A percentile compares a stretch with the other conserved stretches of the same genome.
Conservation (phyloP, 2,329 filamentous ascomycete genomes). For the Sodiomyces alkalinus region DNA sequence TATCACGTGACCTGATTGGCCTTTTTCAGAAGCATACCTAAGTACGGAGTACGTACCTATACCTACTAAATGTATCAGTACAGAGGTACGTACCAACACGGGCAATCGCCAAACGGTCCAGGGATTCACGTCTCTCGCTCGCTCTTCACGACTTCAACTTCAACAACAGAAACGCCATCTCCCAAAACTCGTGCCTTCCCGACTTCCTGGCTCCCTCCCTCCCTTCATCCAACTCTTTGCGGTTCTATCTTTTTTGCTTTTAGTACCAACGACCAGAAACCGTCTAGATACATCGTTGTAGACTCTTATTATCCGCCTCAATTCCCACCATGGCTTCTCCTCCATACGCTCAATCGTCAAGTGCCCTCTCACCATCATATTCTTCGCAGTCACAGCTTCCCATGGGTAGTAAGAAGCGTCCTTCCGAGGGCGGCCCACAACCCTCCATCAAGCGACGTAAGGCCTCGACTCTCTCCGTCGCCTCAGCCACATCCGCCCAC, state of each 20-base stretch:
- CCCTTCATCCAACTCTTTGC: background rate
- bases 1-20: too few species aligned
- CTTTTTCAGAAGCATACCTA: too few species aligned
- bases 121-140: too few species aligned
- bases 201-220: too few species aligned
- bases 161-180: background rate
- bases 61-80: too few species aligned
- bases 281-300: too few species aligned
- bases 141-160: background rate
- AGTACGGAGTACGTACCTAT: too few species aligned
- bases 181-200: background rate
- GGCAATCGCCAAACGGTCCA: too few species aligned
- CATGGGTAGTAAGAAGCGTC: slow-evolving; percentile 46
- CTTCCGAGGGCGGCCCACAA: slow-evolving; percentile 35
- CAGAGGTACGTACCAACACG: too few species aligned
- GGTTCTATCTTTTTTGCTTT: background rate
- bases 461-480: slow-evolving; percentile 44
- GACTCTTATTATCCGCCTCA: background rate
- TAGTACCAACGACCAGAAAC: too few species aligned
- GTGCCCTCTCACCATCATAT: slow-evolving; percentile 39
- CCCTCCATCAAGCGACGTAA: slow-evolving; percentile 53
- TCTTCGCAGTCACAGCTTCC: slow-evolving; percentile 34
- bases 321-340: slow-evolving; percentile 36
- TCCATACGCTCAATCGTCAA: slow-evolving; percentile 31
- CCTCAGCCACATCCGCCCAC: slow-evolving; percentile 38